phyloP scores from a whole-genome alignment of 148 eudicot genomes.

The Fagopyrum esculentum region DNA sequence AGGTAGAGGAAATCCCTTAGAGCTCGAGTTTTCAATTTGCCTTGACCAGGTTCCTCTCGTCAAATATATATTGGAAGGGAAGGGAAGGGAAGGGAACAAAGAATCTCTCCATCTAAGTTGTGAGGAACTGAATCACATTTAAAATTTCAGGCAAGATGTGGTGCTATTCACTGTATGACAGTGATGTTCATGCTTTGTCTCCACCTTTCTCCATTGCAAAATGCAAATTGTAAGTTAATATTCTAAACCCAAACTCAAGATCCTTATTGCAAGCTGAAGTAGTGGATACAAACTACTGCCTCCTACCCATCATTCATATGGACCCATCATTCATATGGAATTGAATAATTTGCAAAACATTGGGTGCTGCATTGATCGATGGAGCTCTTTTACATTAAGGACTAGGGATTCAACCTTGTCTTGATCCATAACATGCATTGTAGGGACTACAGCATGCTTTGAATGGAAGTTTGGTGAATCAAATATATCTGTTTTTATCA shows the following conservation, averaged over 20 bases:
- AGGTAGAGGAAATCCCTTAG: not conserved
- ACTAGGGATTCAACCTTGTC: no score
- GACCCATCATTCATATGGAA: not conserved
- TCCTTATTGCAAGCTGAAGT: not conserved
- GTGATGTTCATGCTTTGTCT: not conserved
- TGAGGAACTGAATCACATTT: not conserved
- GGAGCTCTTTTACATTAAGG: no score
- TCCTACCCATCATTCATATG: not conserved
- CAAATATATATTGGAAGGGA: not conserved
- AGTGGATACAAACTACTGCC: not conserved
- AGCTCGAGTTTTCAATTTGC: not conserved
- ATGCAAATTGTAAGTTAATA: not conserved
- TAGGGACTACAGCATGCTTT: no score
- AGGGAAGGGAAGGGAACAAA: not conserved
- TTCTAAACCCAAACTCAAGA: not conserved
- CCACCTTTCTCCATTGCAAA: constrained; percentile 2
- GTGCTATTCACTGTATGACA: not conserved
- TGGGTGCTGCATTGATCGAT: not conserved
- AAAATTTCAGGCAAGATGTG: not conserved
- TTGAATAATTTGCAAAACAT: not conserved
- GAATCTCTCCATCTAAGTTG: not conserved
- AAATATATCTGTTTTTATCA: no score
- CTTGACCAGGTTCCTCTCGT: not conserved
- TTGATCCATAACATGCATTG: no score
- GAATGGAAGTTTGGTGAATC: no score